phyloP scores from a whole-genome alignment of 2,329 filamentous ascomycete genomes.

The Paecilomyces niveus region DNA sequence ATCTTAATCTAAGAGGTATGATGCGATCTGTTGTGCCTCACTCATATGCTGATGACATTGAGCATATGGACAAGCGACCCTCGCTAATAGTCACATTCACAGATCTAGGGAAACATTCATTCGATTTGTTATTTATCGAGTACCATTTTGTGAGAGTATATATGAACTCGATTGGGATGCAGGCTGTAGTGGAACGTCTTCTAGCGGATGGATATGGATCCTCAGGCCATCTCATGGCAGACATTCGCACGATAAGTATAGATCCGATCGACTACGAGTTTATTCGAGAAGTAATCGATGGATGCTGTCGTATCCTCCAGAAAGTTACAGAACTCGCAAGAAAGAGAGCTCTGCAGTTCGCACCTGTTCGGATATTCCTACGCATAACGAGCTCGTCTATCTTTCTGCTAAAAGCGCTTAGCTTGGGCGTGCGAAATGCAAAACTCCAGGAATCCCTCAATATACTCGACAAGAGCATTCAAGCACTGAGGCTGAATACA shows the following conservation, averaged over 20 bases:
- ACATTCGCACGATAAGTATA: constrained; percentile 30
- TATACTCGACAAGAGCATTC: constrained; percentile 42
- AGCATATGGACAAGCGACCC: not conserved
- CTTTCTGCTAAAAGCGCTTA: constrained; percentile 47
- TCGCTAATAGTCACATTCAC: not conserved
- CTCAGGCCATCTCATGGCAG: constrained; percentile 8
- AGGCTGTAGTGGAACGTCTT: constrained; percentile 51
- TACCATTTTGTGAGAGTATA: constrained; percentile 42
- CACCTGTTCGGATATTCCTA: constrained; percentile 47
- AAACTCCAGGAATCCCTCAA: constrained; percentile 44
- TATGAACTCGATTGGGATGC: constrained; percentile 44
- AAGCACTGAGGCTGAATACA: constrained; percentile 41
- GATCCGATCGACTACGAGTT: constrained; percentile 46
- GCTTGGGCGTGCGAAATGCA: constrained; percentile 42
- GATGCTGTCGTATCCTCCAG: constrained; percentile 45
- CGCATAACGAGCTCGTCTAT: constrained; percentile 50
- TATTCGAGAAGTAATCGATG: constrained; percentile 50
- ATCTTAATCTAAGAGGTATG: constrained; percentile 24
- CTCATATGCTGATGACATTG: not conserved
- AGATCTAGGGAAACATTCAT: constrained; percentile 29
- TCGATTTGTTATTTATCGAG: constrained; percentile 48
- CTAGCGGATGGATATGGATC: constrained; percentile 24
- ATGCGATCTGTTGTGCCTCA: constrained; percentile 1
- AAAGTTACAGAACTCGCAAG: constrained; percentile 45
- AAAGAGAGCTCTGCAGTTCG: constrained; percentile 41